Conservation (phyloP, 306 rosid species). For the Biancaea sappan region DNA sequence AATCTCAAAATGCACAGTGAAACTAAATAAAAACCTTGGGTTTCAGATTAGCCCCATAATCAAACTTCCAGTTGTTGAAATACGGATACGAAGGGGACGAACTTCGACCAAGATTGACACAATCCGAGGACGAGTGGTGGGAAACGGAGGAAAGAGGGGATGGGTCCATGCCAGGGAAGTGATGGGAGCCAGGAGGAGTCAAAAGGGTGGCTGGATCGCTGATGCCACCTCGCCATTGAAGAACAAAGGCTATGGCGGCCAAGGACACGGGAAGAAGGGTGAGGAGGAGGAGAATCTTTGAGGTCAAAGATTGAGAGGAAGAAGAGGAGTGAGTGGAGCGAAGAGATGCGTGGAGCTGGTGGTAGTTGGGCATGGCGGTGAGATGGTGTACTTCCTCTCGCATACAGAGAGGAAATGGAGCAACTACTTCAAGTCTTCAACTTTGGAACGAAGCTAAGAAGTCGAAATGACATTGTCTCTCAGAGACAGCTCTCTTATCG, state of each 20-base stretch:
- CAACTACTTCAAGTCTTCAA: background rate
- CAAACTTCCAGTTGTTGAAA: slow-evolving; percentile 80
- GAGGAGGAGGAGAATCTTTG: slow-evolving; percentile 80
- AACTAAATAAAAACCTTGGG: slow-evolving; percentile 67
- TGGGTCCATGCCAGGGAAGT: slow-evolving; percentile 90
- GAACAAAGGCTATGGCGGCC: slow-evolving; percentile 83
- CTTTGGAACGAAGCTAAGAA: background rate
- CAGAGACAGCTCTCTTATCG: background rate
- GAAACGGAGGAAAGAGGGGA: slow-evolving; percentile 70
- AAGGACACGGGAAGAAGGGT: slow-evolving; percentile 87
- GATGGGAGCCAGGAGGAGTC: slow-evolving; percentile 76
- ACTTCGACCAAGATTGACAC: slow-evolving; percentile 72
- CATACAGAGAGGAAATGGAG: slow-evolving; percentile 5
- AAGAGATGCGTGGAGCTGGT: slow-evolving; percentile 66
- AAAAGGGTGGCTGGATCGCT: slow-evolving; percentile 77
- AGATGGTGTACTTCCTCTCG: slow-evolving; percentile 14
- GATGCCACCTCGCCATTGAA: slow-evolving; percentile 99
- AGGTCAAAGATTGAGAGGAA: slow-evolving; percentile 54
- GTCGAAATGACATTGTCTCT: background rate
- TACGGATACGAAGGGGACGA: slow-evolving; percentile 77
- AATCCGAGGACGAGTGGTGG: slow-evolving; percentile 57
- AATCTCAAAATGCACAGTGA: background rate
- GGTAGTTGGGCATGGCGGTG: slow-evolving; percentile 50
- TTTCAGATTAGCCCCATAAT: slow-evolving; percentile 57
- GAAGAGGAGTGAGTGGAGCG: slow-evolving; percentile 48